Conservation (phyloP, 805 yeast species). For the Yarrowia divulgata region DNA sequence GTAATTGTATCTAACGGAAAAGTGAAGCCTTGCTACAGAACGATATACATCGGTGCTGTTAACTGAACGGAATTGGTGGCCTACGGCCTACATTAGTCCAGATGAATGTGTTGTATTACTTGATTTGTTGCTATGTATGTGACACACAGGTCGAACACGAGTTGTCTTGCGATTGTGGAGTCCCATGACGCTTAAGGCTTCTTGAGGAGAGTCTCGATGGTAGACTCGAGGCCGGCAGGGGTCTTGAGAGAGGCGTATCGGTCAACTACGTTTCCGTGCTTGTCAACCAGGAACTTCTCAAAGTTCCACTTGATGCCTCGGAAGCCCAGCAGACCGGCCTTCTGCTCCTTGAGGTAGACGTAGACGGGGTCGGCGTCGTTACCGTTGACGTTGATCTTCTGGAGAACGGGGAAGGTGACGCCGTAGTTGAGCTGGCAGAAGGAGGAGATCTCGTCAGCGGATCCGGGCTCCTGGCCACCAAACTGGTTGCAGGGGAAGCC, state of each 20-base stretch:
- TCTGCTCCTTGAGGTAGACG: slow-evolving; percentile 71
- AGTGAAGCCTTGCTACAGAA: no score
- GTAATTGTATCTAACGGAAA: no score
- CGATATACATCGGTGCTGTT: no score
- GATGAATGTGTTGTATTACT: neutral
- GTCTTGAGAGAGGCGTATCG: slow-evolving; percentile 73
- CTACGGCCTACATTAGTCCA: no score
- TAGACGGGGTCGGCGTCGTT: slow-evolving; percentile 79
- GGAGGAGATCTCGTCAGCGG: slow-evolving; percentile 69
- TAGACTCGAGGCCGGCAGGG: slow-evolving; percentile 66
- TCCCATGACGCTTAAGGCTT: slow-evolving; percentile 2
- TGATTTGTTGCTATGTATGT: slow-evolving; percentile 13
- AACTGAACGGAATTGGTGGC: no score
- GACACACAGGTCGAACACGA: neutral
- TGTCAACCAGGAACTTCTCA: slow-evolving; percentile 71
- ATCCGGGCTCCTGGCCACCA: slow-evolving; percentile 78
- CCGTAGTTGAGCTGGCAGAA: slow-evolving; percentile 86
- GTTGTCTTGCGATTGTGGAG: neutral
- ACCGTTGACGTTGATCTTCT: slow-evolving; percentile 91
- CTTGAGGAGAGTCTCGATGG: slow-evolving; percentile 65
- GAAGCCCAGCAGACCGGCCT: slow-evolving; percentile 69
- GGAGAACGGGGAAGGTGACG: slow-evolving; percentile 87
- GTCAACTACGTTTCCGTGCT: slow-evolving; percentile 62
- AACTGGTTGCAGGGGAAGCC: slow-evolving; percentile 96
- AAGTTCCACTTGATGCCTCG: slow-evolving; percentile 80